Base-by-base conservation (phyloP, 179 eudicot species). In the Beta lomatogona region DNA sequence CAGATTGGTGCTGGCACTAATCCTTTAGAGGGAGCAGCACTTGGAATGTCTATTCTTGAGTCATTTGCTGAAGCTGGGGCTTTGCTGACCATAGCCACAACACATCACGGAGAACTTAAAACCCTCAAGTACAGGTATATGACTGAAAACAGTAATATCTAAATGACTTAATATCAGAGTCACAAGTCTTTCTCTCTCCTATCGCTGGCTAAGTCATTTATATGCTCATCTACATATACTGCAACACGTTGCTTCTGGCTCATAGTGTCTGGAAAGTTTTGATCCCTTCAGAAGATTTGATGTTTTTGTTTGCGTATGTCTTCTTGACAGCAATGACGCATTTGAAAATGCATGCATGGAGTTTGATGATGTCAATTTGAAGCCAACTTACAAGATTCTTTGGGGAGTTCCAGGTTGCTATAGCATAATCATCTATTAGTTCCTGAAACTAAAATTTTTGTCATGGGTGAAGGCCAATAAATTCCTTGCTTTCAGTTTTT, bases 321-420 rank as follows among this genome's bases (percentile, higher is more conserved):
- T 69, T 71, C 83, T 75, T 71, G 77, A 71, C 92, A 96, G 97
- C 86, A 94, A 94, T 78, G 84, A 83, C 69, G 93, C 89, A 28
- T 94, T 94, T 85, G 99, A 96, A 87, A 96, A 96, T 87, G 97
- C 97, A 68, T 96, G 97, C 80, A 92, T 94, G 97, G 99, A 94
- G 86, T 96, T 96, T 83, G 98, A 94, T 87, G 98, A 94, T 79
- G 93, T 92, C 86, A 93, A 96, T 79, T 85, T 96, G 86, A 96
- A 91, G 90, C 99, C 99, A 78, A 92, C 99, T 57, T 96, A 94
- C 82, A 92, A 82, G 87, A 93, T 96, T 83, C 97, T 96, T 28
- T 92, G 97, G 99, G 98, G 99, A 80, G 89, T 94, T 79, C 99
- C 98, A 92, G 99, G 98, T 96, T 83, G 54, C 68, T 79, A 41